Evolutionary conservation across 2,329 filamentous ascomycete genomes (phyloP).

Genomic region (Periglandula ipomoeae): DNA sequence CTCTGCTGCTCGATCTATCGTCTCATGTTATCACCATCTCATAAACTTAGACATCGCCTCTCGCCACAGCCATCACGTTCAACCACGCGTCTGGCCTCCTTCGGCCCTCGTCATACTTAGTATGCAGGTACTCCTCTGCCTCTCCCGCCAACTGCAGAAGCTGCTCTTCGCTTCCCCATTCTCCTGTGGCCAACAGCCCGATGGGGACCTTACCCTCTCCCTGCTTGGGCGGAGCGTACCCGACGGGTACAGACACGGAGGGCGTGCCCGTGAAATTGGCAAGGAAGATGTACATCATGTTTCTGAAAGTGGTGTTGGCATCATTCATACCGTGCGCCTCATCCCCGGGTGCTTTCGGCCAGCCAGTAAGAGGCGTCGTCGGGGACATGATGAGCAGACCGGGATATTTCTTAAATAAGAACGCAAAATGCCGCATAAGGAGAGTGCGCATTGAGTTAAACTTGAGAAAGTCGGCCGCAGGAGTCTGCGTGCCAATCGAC

Average conservation of each 20-base stretch:
- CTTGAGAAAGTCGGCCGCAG: conserved; percentile 60
- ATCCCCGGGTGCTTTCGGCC: conserved; percentile 52
- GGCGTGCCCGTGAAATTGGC: conserved; percentile 77
- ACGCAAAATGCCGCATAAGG: conserved; percentile 69
- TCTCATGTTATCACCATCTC: too few species aligned
- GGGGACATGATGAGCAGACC: conserved; percentile 73
- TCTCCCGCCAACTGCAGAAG: conserved; percentile 52
- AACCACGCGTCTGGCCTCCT: conserved; percentile 45
- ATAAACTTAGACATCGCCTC: conserved; percentile 6
- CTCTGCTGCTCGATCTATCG: too few species aligned
- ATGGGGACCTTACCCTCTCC: conserved; percentile 52
- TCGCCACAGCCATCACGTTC: conserved; percentile 38
- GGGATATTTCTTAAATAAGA: conserved; percentile 60
- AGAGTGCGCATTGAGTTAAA: conserved; percentile 65
- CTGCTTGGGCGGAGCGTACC: conserved; percentile 52
- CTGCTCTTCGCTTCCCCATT: conserved; percentile 59
- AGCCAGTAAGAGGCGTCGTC: conserved; percentile 66
- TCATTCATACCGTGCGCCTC: conserved; percentile 66
- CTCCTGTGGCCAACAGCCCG: conserved; percentile 53
- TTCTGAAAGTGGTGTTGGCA: conserved; percentile 60
- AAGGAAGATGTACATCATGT: conserved; percentile 80
- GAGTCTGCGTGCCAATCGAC: conserved; percentile 52
- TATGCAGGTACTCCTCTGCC: conserved; percentile 45
- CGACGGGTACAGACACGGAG: conserved; percentile 64
- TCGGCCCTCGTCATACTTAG: conserved; percentile 37